Conservation (phyloP, 148 eudicot species). For the Nepenthes gracilis region DNA sequence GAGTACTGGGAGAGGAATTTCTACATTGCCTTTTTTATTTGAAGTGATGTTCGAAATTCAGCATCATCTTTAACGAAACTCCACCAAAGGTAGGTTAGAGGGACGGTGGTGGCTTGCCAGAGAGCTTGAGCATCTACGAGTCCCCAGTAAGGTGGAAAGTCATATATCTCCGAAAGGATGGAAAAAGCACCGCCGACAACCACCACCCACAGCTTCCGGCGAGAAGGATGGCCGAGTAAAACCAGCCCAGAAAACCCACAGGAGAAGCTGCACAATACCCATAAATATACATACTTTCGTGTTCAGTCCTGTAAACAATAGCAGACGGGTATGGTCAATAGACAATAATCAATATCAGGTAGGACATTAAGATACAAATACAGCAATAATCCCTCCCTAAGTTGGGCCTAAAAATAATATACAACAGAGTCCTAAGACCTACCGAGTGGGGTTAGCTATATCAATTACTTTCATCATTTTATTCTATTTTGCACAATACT, state of each 20-base stretch:
- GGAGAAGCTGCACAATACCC: constrained; percentile 33
- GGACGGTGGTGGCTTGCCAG: constrained; percentile 62
- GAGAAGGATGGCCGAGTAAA: constrained; percentile 46
- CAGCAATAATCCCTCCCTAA: too few species aligned
- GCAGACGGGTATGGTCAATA: neutral
- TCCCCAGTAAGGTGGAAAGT: constrained; percentile 72
- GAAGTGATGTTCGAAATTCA: constrained; percentile 44
- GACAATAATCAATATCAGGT: neutral
- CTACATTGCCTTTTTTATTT: constrained; percentile 50
- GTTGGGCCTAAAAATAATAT: too few species aligned
- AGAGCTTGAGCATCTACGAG: constrained; percentile 71
- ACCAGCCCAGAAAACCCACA: constrained; percentile 82
- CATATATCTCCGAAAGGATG: constrained; percentile 37
- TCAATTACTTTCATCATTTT: too few species aligned
- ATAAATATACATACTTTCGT: constrained; percentile 44
- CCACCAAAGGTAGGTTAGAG: constrained; percentile 79
- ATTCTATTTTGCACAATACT: too few species aligned
- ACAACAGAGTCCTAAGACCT: too few species aligned
- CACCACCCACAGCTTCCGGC: constrained; percentile 55
- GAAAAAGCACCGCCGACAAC: constrained; percentile 46
- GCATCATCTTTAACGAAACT: constrained; percentile 80
- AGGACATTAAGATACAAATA: too few species aligned
- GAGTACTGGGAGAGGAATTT: neutral
- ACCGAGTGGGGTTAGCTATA: too few species aligned
- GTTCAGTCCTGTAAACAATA: constrained; percentile 44